Percentiles rank a stretch among this genome's conserved stretches.
Conservation (phyloP, 371 early-diverging fungal genomes). For the Mortierella sp. region DNA sequence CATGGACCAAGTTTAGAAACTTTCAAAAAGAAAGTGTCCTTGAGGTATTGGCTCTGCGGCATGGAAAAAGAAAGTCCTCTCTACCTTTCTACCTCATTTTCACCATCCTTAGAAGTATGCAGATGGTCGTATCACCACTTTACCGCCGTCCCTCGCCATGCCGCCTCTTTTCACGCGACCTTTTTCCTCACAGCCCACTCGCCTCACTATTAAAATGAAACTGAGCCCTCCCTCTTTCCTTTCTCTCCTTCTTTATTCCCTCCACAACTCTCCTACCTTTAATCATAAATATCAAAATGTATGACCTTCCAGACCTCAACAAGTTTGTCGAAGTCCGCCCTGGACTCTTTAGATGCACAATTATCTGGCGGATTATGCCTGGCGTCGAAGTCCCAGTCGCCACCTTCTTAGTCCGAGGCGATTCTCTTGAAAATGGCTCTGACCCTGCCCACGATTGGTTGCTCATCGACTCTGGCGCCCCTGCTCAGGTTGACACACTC, state of each 20-base stretch:
- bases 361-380: constrained; percentile 44
- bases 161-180: no score
- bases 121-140: not conserved
- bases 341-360: constrained; percentile 58
- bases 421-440: constrained; percentile 18
- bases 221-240: no score
- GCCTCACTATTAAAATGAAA: no score
- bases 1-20: no score
- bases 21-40: no score
- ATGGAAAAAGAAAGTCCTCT: no score
- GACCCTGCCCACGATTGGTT: constrained; percentile 51
- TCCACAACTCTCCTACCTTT: not conserved
- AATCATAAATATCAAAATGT: constrained; percentile 24
- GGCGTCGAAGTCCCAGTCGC: constrained; percentile 51
- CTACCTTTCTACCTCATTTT: no score
- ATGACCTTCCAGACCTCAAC: constrained; percentile 57
- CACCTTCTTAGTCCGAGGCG: constrained; percentile 53
- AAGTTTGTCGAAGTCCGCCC: constrained; percentile 56
- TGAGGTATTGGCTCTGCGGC: no score
- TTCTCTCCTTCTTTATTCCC: constrained; percentile 3
- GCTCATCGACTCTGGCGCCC: constrained; percentile 57
- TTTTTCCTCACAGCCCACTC: no score
- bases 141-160: no score
- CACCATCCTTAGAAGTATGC: no score
- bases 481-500: constrained; percentile 42